Evolutionary conservation across 2,329 filamentous ascomycete genomes (phyloP), one percentile per base, ranked within the genome.

Genomic region (Fusarium guadeloupense): DNA sequence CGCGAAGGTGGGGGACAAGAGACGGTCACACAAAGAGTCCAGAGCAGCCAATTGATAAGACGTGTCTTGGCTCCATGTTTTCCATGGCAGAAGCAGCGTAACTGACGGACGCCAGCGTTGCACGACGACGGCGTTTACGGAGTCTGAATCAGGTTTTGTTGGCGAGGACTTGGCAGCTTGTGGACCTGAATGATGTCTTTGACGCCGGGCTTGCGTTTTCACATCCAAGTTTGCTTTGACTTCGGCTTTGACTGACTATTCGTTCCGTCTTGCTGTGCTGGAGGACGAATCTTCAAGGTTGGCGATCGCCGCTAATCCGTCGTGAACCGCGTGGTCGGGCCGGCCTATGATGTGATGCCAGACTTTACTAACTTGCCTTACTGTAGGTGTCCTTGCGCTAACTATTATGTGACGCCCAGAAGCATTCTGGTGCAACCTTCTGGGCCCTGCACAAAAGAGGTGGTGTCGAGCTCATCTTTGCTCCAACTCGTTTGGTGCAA

Each of bases 321-420:
- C 52, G 34, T 30, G 40, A 53, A 52, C 52, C 52, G 53, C 54
- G 54, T 59, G 60, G 60, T 45, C 55, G 60, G 55, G 60, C 60
- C 47, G 53, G 56, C 63, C 63, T 54, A 68, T 69, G 66, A 59
- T 66, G 65, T 69, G 66, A 59, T 66, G 65, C 66, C 54, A 64
- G 59, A 50, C 64, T 53, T 49, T 35, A 38, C 26, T 41, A 31
- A 31, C 13, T 31, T 14, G 13, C 28, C n/a, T 31, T 31, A 50
- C 48, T 55, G 34, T 45, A 64, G 64, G 61, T 50, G 55, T 60
- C 53, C 42, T 54, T 30, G 13, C 13, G 44, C 38, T 55, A 10
- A 43, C 19, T 60, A 44, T 54, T 64, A 63, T 47, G 54, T 54
- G 48, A 63, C 52, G 37, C 42, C 54, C 45, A 60, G 47, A 44